phyloP scores from a whole-genome alignment of 805 yeast species.

The Brettanomyces custersianus region DNA sequence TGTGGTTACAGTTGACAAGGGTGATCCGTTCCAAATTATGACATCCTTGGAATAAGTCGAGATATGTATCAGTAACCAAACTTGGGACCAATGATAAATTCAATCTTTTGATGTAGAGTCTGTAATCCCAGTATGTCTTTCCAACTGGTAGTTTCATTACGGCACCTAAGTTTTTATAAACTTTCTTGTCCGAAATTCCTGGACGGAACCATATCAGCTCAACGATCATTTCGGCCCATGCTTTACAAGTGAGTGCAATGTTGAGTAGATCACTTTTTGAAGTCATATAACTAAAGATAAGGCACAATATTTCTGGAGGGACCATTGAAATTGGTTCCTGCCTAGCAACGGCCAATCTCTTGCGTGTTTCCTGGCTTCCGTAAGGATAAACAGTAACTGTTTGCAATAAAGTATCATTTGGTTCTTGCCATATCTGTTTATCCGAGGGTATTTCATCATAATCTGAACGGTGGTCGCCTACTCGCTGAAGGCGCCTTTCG shows the following conservation, averaged over 20 bases:
- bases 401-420: neutral
- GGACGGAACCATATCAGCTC: slow-evolving; percentile 89
- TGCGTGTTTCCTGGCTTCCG: slow-evolving; percentile 21
- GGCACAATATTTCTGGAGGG: slow-evolving; percentile 54
- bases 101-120: slow-evolving; percentile 63
- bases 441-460: neutral
- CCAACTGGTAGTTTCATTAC: slow-evolving; percentile 43
- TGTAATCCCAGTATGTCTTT: slow-evolving; percentile 56
- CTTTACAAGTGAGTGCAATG: slow-evolving; percentile 64
- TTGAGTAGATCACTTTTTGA: slow-evolving; percentile 52
- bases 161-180: slow-evolving; percentile 43
- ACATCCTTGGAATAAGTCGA: slow-evolving; percentile 57
- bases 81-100: slow-evolving; percentile 71
- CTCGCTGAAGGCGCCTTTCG: slow-evolving; percentile 3
- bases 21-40: slow-evolving; percentile 77
- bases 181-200: slow-evolving; percentile 41
- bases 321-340: slow-evolving; percentile 32
- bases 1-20: slow-evolving; percentile 64
- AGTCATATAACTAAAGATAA: slow-evolving; percentile 56
- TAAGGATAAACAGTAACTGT: neutral
- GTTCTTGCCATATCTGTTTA: neutral
- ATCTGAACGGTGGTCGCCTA: neutral
- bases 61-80: slow-evolving; percentile 53
- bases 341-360: slow-evolving; percentile 11
- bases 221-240: slow-evolving; percentile 70